phyloP scores from a whole-genome alignment of 1,284 basidiomycete species.

The Boletus albobrunnescens region DNA sequence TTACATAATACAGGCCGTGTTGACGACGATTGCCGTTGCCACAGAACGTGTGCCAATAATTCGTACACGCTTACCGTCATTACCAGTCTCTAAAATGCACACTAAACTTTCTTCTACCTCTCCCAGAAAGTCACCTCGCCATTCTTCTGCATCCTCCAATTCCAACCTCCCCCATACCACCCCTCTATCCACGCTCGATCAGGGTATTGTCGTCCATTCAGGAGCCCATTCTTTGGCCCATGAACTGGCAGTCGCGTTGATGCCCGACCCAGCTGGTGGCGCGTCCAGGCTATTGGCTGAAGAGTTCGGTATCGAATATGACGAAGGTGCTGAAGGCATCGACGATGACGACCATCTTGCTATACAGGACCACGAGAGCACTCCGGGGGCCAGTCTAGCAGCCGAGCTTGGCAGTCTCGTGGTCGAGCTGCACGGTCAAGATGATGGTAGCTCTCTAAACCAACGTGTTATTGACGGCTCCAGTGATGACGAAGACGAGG shows the following conservation, averaged over 20 bases:
- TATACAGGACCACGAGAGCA: constrained; percentile 11
- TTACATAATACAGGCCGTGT: constrained; percentile 22
- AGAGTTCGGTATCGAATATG: constrained; percentile 82
- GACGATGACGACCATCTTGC: constrained; percentile 37
- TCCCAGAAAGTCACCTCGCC: constrained; percentile 31
- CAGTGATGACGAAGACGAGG: constrained; percentile 30
- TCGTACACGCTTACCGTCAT: constrained; percentile 1
- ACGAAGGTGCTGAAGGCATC: constrained; percentile 78
- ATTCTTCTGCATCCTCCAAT: constrained; percentile 25
- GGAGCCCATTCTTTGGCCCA: constrained; percentile 67
- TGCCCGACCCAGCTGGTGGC: constrained; percentile 67
- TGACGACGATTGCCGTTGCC: constrained; percentile 8
- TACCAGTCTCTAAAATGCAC: constrained; percentile 22
- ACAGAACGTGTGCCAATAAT: constrained; percentile 12
- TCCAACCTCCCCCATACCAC: constrained; percentile 17
- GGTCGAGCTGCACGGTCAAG: constrained; percentile 13
- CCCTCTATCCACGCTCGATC: constrained; percentile 33
- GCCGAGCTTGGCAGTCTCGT: constrained; percentile 23
- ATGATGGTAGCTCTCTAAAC: constrained; percentile 13
- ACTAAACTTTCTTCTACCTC: constrained; percentile 27
- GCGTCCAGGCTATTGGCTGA: constrained; percentile 73
- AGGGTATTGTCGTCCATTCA: constrained; percentile 29
- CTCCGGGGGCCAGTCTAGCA: constrained; percentile 26
- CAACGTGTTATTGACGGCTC: constrained; percentile 10
- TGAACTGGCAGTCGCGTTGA: constrained; percentile 75